A percentile compares a stretch with the other conserved stretches of the same genome.
Evolutionary conservation across 2,329 filamentous ascomycete species (phyloP).

Genomic region (Sphaerulina musiva): DNA sequence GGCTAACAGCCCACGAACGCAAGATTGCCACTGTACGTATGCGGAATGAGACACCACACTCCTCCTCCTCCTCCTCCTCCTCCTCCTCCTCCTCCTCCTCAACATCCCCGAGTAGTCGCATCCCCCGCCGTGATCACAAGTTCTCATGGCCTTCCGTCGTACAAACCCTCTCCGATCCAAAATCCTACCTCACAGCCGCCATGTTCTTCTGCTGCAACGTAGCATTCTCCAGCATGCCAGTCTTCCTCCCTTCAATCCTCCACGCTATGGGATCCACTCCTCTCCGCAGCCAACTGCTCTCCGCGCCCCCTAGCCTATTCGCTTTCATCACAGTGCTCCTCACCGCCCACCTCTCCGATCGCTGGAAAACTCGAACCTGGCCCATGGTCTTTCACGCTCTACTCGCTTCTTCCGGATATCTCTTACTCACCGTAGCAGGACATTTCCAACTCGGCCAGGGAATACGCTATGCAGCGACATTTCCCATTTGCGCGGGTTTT

Average conservation of each 20-base stretch:
- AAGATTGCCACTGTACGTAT: slow-evolving; percentile 66
- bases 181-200: slow-evolving; percentile 65
- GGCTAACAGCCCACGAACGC: slow-evolving; percentile 41
- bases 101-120: background rate
- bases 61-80: too few relatives aligned
- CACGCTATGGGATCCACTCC: slow-evolving; percentile 62
- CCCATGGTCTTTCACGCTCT: slow-evolving; percentile 65
- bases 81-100: too few relatives aligned
- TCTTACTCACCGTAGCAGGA: slow-evolving; percentile 42
- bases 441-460: slow-evolving; percentile 27
- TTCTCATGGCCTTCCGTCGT: slow-evolving; percentile 51
- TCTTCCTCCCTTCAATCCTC: slow-evolving; percentile 66
- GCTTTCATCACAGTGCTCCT: slow-evolving; percentile 66
- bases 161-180: slow-evolving; percentile 57
- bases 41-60: slow-evolving; percentile 38
- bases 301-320: slow-evolving; percentile 72
- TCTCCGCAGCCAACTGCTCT: slow-evolving; percentile 65
- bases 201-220: slow-evolving; percentile 89
- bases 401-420: slow-evolving; percentile 52
- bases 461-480: slow-evolving; percentile 66
- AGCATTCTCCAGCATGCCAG: slow-evolving; percentile 78
- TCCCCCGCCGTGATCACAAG: slow-evolving; percentile 24
- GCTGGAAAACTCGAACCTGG: slow-evolving; percentile 53
- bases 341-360: slow-evolving; percentile 68
- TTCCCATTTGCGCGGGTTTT: slow-evolving; percentile 72